Evolutionary conservation across 2,329 filamentous ascomycete genomes (phyloP).

Genomic region (Thielaviopsis cerberus): DNA sequence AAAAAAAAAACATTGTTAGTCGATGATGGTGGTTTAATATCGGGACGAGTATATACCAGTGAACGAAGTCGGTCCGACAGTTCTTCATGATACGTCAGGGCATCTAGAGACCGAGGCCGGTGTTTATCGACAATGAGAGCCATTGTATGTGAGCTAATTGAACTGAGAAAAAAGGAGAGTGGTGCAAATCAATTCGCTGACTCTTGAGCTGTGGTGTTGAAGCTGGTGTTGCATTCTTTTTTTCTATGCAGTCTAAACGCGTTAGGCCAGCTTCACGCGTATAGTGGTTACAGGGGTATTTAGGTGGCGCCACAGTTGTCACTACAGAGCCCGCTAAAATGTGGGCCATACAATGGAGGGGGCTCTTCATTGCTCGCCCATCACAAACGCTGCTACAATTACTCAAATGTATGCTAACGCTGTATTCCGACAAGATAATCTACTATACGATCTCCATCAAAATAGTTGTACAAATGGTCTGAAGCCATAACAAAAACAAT

Average conservation of each 20-base stretch:
- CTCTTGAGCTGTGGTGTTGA: not conserved
- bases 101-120: conserved; percentile 54
- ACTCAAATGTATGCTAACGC: not conserved
- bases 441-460: not conserved
- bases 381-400: not conserved
- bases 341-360: not conserved
- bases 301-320: conserved; percentile 4
- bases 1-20: not conserved
- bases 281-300: conserved; percentile 10
- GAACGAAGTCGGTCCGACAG: conserved; percentile 74
- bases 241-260: not conserved
- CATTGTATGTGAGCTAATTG: conserved; percentile 25
- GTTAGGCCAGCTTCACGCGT: conserved; percentile 9
- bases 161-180: not conserved
- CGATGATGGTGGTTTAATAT: not conserved
- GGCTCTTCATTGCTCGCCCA: not conserved
- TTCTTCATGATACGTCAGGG: conserved; percentile 71
- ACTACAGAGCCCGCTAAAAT: not conserved
- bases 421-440: not conserved
- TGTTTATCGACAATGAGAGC: conserved; percentile 56
- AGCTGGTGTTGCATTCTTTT: not conserved
- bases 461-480: conserved; percentile 1
- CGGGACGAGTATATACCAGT: conserved; percentile 35
- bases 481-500: conserved; percentile 4
- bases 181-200: not conserved